A percentile compares a stretch with the other conserved stretches of the same genome.
Evolutionary conservation across 192 early-diverging fungal genomes (phyloP).

Genomic region (Haplosporangium gracile): DNA sequence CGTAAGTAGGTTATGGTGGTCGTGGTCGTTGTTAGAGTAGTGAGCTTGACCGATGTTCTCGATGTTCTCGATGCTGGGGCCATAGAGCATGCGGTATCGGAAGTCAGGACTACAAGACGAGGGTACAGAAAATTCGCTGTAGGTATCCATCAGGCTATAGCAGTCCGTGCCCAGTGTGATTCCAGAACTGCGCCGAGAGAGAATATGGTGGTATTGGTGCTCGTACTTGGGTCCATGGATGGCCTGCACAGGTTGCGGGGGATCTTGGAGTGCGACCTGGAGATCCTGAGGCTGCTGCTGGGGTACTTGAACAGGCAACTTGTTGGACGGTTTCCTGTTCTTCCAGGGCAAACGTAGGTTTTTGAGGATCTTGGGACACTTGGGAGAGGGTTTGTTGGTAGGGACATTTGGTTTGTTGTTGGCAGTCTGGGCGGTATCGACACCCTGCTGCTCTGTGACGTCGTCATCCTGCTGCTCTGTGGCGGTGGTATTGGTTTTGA

Average conservation of each 20-base stretch:
- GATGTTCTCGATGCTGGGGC: conserved; percentile 31
- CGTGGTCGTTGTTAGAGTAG: neutral
- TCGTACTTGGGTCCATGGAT: neutral
- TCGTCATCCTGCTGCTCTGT: neutral
- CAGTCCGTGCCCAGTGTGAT: neutral
- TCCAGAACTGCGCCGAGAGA: neutral
- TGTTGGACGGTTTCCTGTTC: neutral
- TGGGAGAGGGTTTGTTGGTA: neutral
- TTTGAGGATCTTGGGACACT: neutral
- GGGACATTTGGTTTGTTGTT: neutral
- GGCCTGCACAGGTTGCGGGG: neutral
- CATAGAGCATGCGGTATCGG: conserved; percentile 24
- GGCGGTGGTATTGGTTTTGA: neutral
- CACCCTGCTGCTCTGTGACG: neutral
- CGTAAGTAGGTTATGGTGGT: neutral
- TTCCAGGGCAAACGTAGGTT: neutral
- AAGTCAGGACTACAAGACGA: neutral
- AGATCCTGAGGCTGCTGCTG: neutral
- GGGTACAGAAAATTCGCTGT: neutral
- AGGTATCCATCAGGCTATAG: neutral
- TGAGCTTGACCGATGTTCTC: conserved; percentile 4
- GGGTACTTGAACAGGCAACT: neutral
- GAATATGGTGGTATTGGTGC: neutral
- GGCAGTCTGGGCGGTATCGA: neutral
- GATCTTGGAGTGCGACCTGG: neutral